Evolutionary conservation across 2,329 filamentous ascomycete genomes (phyloP), one percentile per base, ranked within the genome.

Genomic region (Paecilomyces sp.): DNA sequence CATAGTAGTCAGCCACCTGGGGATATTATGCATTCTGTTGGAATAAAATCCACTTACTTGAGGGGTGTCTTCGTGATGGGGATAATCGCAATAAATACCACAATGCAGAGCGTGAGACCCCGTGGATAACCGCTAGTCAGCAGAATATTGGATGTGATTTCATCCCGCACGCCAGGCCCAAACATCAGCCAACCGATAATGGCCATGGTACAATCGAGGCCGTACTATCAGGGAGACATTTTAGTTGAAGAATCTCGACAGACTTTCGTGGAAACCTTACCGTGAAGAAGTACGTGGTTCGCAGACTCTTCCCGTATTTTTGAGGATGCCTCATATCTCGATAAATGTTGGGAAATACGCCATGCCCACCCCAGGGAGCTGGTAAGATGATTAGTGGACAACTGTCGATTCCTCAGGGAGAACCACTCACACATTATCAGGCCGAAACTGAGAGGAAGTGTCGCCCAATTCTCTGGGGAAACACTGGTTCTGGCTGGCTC

Each of bases 51-150:
- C 64, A 73, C 74, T 72, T 72, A 82, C 74, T 92, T 95, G 36
- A 97, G 80, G 0, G 92, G 92, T n/a, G 97, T 87, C 76, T 99
- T 99, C 36, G 93, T 97, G 57, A 99, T 79, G 0, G 93, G 94
- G 64, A 97, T 96, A 70, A 97, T 92, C 69, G 89, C 89, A 66
- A 97, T 90, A 73, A 92, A 93, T 62, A 90, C 80, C 64, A 91
- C 91, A 73, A 97, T 89, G 65, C 93, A 80, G 54, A 93, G 77
- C n/a, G 87, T 91, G 50, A 96, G 75, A 1, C 79, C 82, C 12
- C 83, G 78, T 0, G 93, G 91, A 71, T 96, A 97, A 58, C 88
- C 88, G 5, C 82, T 75, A 0, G 86, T 88, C 57, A 83, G 80
- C 64, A 97, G 84, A 61, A 99, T 88, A 76, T 96, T 97, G 68